Conservation (phyloP, 352 stramenopile species). For the Thalassiosira delicatula region DNA sequence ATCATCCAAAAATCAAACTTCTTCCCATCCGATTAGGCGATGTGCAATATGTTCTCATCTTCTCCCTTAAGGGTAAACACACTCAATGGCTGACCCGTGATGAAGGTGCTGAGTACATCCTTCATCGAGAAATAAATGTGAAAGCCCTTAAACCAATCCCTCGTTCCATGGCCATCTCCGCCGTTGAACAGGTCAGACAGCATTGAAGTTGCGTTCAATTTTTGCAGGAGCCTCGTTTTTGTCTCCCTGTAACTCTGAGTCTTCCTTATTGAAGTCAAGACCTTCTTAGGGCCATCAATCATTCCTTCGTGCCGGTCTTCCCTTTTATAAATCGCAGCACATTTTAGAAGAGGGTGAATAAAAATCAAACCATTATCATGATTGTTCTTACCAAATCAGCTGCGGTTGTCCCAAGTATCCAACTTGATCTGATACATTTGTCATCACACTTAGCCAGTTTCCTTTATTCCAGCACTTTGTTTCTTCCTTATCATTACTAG, state of each 20-base stretch:
- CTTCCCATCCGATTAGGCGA: neutral
- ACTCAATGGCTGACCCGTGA: neutral
- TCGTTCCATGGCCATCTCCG: neutral
- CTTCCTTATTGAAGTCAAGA: conserved; percentile 4
- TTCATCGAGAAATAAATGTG: neutral
- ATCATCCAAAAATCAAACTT: neutral
- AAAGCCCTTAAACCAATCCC: neutral
- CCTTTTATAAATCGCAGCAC: neutral
- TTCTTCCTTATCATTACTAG: neutral
- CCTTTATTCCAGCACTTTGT: conserved; percentile 29
- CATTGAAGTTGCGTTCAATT: too few species aligned
- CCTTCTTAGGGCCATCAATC: conserved; percentile 6
- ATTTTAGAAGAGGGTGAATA: neutral
- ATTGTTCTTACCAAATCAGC: conserved; percentile 16
- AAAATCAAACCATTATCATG: neutral
- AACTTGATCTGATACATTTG: conserved; percentile 20
- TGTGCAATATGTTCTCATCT: neutral
- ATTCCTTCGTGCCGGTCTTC: neutral
- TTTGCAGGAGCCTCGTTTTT: conserved; percentile 10
- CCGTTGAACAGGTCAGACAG: neutral
- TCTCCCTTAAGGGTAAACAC: neutral
- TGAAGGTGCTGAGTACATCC: neutral
- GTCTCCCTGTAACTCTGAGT: neutral
- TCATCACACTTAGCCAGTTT: conserved; percentile 13
- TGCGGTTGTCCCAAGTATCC: conserved; percentile 15